Evolutionary conservation across 305 asterid species (phyloP).

Genomic region (Salvia sclarea): DNA sequence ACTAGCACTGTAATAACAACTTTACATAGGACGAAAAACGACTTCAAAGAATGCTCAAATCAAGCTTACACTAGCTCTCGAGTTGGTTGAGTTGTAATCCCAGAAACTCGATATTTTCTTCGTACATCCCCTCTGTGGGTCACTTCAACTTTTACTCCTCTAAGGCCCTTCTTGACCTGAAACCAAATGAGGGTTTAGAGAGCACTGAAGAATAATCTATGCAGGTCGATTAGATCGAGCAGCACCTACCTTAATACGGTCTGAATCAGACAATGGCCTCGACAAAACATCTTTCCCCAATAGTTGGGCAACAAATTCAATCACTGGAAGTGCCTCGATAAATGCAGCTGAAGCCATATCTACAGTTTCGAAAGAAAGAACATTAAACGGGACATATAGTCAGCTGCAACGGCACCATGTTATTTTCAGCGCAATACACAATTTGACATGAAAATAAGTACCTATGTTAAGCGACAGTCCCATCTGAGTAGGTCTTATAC

Average conservation of each 20-base stretch:
- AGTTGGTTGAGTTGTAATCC: slow-evolving; percentile 91
- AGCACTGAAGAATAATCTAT: slow-evolving; percentile 5
- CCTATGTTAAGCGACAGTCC: slow-evolving; percentile 97
- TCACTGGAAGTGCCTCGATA: slow-evolving; percentile 95
- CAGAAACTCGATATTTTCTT: slow-evolving; percentile 92
- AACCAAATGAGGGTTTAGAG: slow-evolving; percentile 8
- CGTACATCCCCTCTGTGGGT: slow-evolving; percentile 93
- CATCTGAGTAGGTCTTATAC: slow-evolving; percentile 98
- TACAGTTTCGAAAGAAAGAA: slow-evolving; percentile 33
- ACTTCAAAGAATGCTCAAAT: neutral
- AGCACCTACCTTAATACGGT: slow-evolving; percentile 75
- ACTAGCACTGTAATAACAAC: neutral
- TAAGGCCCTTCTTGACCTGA: slow-evolving; percentile 93
- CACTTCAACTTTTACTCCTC: slow-evolving; percentile 99
- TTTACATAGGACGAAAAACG: neutral
- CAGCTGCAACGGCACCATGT: neutral
- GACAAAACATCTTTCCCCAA: slow-evolving; percentile 85
- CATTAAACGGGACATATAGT: slow-evolving; percentile 15
- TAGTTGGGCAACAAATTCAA: slow-evolving; percentile 85
- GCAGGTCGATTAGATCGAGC: neutral
- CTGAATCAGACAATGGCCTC: slow-evolving; percentile 88
- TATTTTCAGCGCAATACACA: neutral
- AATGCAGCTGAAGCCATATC: slow-evolving; percentile 99
- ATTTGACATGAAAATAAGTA: slow-evolving; percentile 31
- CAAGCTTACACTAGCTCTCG: slow-evolving; percentile 85